phyloP scores from a whole-genome alignment of 768 basidiomycete genomes.

The Tricholoma saponaceum region DNA sequence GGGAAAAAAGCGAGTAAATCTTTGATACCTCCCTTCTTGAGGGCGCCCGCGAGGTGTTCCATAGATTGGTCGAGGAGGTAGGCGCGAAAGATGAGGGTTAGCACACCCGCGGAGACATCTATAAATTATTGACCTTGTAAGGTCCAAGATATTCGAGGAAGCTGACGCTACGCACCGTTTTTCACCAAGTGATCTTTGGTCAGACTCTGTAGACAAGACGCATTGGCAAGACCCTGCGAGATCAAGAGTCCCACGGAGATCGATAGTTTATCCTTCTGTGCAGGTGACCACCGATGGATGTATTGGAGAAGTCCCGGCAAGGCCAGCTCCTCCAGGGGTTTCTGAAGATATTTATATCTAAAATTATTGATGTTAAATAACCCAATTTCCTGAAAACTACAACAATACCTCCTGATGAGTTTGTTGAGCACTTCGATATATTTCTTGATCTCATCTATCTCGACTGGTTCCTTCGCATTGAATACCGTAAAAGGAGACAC shows the following conservation, averaged over 20 bases:
- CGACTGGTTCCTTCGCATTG: conserved; percentile 73
- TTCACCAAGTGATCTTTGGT: conserved; percentile 95
- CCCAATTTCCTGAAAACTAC: not conserved
- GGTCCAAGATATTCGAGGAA: not conserved
- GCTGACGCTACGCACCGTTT: conserved; percentile 56
- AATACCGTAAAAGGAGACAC: conserved; percentile 86
- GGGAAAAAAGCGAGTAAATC: conserved; percentile 90
- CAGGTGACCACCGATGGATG: conserved; percentile 76
- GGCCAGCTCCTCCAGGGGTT: conserved; percentile 84
- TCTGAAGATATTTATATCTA: conserved; percentile 99
- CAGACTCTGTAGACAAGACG: conserved; percentile 74
- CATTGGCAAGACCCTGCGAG: conserved; percentile 76
- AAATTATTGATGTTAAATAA: conserved; percentile 7
- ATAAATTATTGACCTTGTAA: conserved; percentile 3
- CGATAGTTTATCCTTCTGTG: conserved; percentile 80
- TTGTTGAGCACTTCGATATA: conserved; percentile 94
- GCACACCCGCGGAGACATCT: conserved; percentile 76
- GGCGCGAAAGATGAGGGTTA: conserved; percentile 77
- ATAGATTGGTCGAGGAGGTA: conserved; percentile 82
- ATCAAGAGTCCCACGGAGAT: conserved; percentile 79
- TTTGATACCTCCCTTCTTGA: conserved; percentile 82
- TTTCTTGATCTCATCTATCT: conserved; percentile 85
- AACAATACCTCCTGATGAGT: conserved; percentile 81
- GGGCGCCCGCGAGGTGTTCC: conserved; percentile 80
- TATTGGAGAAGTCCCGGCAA: conserved; percentile 87